Base-by-base conservation (phyloP, 2,329 filamentous ascomycete genomes). In the Hypoxylon sp. region DNA sequence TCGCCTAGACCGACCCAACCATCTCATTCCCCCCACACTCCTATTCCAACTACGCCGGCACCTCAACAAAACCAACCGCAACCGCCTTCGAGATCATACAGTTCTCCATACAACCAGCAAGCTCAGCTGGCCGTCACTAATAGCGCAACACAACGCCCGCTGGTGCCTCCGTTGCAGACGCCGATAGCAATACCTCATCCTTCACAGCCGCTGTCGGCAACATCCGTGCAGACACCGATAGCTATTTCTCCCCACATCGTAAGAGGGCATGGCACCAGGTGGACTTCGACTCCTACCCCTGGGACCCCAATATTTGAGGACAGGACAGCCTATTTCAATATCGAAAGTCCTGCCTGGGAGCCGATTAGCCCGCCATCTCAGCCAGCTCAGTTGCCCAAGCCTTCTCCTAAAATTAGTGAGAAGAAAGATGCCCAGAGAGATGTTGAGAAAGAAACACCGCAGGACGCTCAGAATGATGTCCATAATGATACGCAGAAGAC, bases 231-330 rank as follows among this genome's bases (percentile, higher is more conserved):
- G 21, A 69, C 66, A 12, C 63, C 67, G 3, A 19, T 55, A 4
- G 51, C 54, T 45, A 37, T 58, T 48, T 31, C 65, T 25, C 32
- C 62, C 36, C 59, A 69, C 60, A 55, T 71, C 30, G 54, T 71
- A 37, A 63, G 69, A 48, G 69, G 73, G 27, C 66, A 71, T 50
- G 82, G 80, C 32, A 87, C 84, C 0, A 80, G 79, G 62, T 87
- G 84, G 83, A 80, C 75, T 2, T 72, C 78, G 11, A 75, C 73
- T 4, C 77, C 80, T 5, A 83, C 81, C 1, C 79, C 81, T 3
- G 82, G 82, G 3, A 87, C 84, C 1, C 84, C 84, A 2, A 67
- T 69, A 3, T 61, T 65, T 51, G 65, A 63, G 13, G 59, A 67
- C 16, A 45, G 54, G 20, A 57, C 60, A 19, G 67, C 63, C 8